Base-by-base conservation (phyloP, 768 basidiomycete species). In the Daedaleopsis nitida region DNA sequence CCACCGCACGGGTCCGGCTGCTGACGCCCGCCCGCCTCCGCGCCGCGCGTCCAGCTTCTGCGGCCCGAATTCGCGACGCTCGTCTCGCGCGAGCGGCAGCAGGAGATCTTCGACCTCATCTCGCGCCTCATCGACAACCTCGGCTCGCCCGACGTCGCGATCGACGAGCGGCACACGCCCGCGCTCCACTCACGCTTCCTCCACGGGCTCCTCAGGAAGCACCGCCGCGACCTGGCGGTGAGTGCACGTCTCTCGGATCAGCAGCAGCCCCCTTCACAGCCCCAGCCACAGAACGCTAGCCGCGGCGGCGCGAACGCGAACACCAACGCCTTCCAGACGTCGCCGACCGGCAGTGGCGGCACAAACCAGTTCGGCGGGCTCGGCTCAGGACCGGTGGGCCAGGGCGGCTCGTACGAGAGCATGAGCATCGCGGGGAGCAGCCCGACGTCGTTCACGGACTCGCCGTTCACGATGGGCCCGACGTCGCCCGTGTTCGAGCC, bases 131-230 rank as follows among this genome's bases (percentile, higher is more conserved):
- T 93, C 65, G 84, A 88, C 62, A 88, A 84, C 0, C 74, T 92
- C 56, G 86, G 83, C 72, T 86, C 85, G 6, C 82, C 86, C 13
- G 86, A 87, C 58, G 84, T 92, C 52, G 88, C 91, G 16, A 89
- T 92, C 52, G 91, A 93, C 66, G 89, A 90, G 66, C 82, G 87
- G 14, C 91, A 93, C 69, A 91, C 89, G 0, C 91, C 90, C 1
- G 87, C 85, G 65, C 77, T 92, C 37, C 91, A 92, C 66, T 88
- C 91, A 13, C 84, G 89, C 14, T 93, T 93, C 79, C 80, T 93
- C 8, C 84, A 87, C 0, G 80, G 86, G n/a, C 76, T 92, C 27
- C 76, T 93, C 19, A 83, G 84, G 34, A 83, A 82, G 57, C 85
- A 91, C 70, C 84, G 86, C n/a, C 82, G 81, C 53, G 88, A 89